These are phyloP conservation scores for Coleophoma crateriformis DNA, from an alignment of 2,329 filamentous ascomycete genomes.

Conservation along the genomic window DNA sequence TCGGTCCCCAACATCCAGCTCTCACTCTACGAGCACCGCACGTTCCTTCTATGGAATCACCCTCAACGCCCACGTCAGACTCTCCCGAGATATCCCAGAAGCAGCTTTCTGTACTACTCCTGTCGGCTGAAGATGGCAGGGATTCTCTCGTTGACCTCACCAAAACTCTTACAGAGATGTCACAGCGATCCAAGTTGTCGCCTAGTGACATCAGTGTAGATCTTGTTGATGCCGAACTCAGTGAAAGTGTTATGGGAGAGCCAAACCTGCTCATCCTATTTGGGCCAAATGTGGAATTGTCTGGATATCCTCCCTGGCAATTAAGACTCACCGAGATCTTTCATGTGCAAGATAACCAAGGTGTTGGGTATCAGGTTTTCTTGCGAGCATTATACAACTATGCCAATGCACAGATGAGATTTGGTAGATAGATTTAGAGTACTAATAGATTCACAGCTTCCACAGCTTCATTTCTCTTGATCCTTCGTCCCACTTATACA, in stretches of 20 bases:
- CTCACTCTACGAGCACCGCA: conserved; percentile 71
- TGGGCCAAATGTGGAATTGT: conserved; percentile 73
- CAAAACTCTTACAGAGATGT: conserved; percentile 91
- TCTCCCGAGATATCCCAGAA: conserved; percentile 28
- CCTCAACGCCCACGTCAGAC: conserved; percentile 37
- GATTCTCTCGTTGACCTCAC: conserved; percentile 95
- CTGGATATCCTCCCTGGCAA: conserved; percentile 96
- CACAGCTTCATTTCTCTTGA: conserved; percentile 36
- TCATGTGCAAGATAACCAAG: conserved; percentile 67
- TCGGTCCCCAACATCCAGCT: conserved; percentile 67
- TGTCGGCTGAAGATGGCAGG: conserved; percentile 83
- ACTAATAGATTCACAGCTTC: conserved; percentile 9
- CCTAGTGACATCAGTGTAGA: conserved; percentile 79
- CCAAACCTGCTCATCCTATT: conserved; percentile 89
- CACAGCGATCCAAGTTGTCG: conserved; percentile 78
- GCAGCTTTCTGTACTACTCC: conserved; percentile 61
- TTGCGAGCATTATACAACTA: conserved; percentile 78
- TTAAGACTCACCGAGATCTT: conserved; percentile 93
- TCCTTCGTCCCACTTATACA: conserved; percentile 61
- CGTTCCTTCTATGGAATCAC: conserved; percentile 50
- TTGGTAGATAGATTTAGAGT: conserved; percentile 31
- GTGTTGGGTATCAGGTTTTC: conserved; percentile 92
- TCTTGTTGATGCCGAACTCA: conserved; percentile 84
- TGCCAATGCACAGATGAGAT: conserved; percentile 81
- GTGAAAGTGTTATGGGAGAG: conserved; percentile 73